Percentiles rank a stretch among this genome's conserved stretches.
phyloP scores from a whole-genome alignment of 202 grass and related monocot species.

The Zoysia matrella region DNA sequence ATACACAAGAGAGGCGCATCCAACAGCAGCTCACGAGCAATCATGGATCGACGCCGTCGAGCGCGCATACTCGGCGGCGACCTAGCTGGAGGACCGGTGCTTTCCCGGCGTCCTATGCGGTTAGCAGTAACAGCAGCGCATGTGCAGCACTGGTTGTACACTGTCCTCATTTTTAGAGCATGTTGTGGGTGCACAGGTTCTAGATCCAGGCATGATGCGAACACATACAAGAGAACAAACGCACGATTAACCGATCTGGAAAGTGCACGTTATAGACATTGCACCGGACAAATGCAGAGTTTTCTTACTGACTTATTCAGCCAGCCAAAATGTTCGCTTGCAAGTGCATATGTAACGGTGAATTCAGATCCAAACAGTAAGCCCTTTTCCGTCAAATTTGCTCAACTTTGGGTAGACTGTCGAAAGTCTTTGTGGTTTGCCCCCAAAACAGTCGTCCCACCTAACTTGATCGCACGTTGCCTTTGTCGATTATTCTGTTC shows the following conservation, averaged over 20 bases:
- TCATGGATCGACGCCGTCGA: constrained; percentile 15
- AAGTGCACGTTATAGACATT: not conserved
- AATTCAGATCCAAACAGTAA: not conserved
- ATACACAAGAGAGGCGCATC: not conserved
- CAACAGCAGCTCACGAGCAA: constrained; percentile 7
- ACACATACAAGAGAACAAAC: constrained; percentile 21
- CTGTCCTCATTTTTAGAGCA: constrained; percentile 25
- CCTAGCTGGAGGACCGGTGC: constrained; percentile 25
- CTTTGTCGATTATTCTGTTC: constrained; percentile 25
- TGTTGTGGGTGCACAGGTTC: constrained; percentile 26
- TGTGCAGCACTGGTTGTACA: constrained; percentile 10
- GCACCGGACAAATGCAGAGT: constrained; percentile 22
- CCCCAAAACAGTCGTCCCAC: constrained; percentile 27
- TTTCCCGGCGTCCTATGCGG: constrained; percentile 27
- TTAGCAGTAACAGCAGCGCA: constrained; percentile 1
- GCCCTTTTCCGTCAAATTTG: not conserved
- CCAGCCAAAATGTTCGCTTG: not conserved
- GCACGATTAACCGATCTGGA: not conserved
- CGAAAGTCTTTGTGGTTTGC: constrained; percentile 24
- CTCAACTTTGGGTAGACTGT: not conserved
- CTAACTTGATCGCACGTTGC: constrained; percentile 21
- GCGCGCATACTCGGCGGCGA: constrained; percentile 38
- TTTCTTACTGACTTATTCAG: not conserved
- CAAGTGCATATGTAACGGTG: constrained; percentile 1
- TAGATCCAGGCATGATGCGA: constrained; percentile 29